Evolutionary conservation across 139 green algal genomes (phyloP), one percentile per base, ranked within the genome.

Genomic region (Micractinium sp.): DNA sequence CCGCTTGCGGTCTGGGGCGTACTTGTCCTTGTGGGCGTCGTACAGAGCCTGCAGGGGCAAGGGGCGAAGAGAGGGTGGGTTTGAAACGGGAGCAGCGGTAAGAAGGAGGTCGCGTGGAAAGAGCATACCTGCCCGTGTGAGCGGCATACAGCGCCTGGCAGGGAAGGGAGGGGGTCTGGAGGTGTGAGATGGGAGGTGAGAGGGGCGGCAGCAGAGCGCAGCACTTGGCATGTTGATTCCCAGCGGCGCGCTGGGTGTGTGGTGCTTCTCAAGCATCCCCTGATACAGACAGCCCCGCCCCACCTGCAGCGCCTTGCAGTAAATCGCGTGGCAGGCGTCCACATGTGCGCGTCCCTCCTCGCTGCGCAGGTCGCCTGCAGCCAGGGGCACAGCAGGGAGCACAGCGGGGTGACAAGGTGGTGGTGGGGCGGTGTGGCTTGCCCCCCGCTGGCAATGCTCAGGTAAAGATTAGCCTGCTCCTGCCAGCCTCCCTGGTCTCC

Each of bases 361-460:
- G 85, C 85, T 88, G 71, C 71, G 71, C 71, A 88, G 85, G 71
- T 88, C 71, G 71, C 85, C 85, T 88, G 85, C 71, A 25, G 35
- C 7, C 14, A 81, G 76, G 27, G 27, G 71, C 31, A 78, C 23
- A 78, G 22, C 71, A 78, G 39, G 15, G 77, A 36, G 22, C 39
- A 63, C 20, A 47, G 74, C 73, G 9, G n/a, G 74, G 14, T 36
- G 63, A n/a, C n/a, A n/a, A n/a, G n/a, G n/a, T n/a, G n/a, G n/a
- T n/a, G n/a, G n/a, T n/a, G n/a, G n/a, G n/a, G n/a, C n/a, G n/a
- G n/a, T n/a, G n/a, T n/a, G n/a, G n/a, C n/a, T n/a, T n/a, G n/a
- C n/a, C n/a, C n/a, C n/a, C n/a, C n/a, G n/a, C n/a, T n/a, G n/a
- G n/a, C n/a, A n/a, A n/a, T n/a, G n/a, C n/a, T n/a, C n/a, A n/a